Evolutionary conservation across 164 flowering plant genomes (phyloP).

Genomic region (Macadamia integrifolia): DNA sequence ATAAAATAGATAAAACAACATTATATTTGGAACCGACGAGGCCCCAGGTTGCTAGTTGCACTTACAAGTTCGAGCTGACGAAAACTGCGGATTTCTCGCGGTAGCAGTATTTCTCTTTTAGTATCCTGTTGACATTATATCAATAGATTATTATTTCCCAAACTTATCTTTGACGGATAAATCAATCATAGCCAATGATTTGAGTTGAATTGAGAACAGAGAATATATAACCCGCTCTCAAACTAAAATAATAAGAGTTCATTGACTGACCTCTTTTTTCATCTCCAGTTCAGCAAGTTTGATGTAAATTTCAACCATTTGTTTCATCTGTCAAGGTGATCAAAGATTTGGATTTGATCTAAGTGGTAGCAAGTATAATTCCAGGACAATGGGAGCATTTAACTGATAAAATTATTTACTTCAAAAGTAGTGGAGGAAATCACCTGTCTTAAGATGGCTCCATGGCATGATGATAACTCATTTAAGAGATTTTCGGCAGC

Average conservation of each 20-base stretch:
- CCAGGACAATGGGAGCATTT: not conserved
- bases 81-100: slow-evolving; percentile 84
- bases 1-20: not conserved
- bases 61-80: slow-evolving; percentile 89
- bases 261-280: slow-evolving; percentile 63
- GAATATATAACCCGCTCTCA: not conserved
- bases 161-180: not conserved
- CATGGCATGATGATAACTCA: slow-evolving; percentile 69
- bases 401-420: not conserved
- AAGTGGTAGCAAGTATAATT: not conserved
- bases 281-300: slow-evolving; percentile 96
- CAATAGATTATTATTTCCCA: slow-evolving; percentile 9
- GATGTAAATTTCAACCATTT: slow-evolving; percentile 94
- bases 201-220: not conserved
- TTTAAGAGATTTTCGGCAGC: slow-evolving; percentile 79
- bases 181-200: not conserved
- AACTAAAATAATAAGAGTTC: slow-evolving; percentile 6
- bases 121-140: slow-evolving; percentile 57
- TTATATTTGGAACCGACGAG: not conserved
- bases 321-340: slow-evolving; percentile 58
- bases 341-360: not conserved
- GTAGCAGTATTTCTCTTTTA: slow-evolving; percentile 53
- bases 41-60: slow-evolving; percentile 4
- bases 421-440: not conserved
- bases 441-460: slow-evolving; percentile 73